phyloP scores from a whole-genome alignment of 83 land plant species.

The Diphasiastrum complanatum region DNA sequence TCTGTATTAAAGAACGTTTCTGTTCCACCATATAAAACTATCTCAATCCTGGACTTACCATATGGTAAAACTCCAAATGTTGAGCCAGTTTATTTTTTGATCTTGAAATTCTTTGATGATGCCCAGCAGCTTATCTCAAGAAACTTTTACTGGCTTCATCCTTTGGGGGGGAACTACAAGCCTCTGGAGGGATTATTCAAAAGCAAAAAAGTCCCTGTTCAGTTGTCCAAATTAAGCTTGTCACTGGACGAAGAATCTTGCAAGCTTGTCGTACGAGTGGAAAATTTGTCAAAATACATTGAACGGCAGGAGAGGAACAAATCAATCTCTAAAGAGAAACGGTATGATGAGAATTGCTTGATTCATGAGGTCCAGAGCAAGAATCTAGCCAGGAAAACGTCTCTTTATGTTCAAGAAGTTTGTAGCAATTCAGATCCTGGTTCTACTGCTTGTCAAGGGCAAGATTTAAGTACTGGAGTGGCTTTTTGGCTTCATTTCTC shows the following conservation, averaged over 20 bases:
- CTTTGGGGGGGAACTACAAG: slow-evolving; percentile 59
- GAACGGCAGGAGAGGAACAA: neutral
- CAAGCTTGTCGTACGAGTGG: slow-evolving; percentile 41
- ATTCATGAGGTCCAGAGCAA: slow-evolving; percentile 23
- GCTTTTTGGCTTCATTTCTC: slow-evolving; percentile 75
- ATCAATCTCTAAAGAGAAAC: neutral
- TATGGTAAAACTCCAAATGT: slow-evolving; percentile 49
- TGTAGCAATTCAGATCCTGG: too few species aligned
- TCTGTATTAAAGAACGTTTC: slow-evolving; percentile 32
- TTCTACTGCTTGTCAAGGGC: too few species aligned
- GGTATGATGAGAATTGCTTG: slow-evolving; percentile 12
- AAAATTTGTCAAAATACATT: slow-evolving; percentile 38
- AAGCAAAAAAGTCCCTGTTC: slow-evolving; percentile 46
- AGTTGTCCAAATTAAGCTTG: slow-evolving; percentile 29
- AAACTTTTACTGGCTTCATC: slow-evolving; percentile 94
- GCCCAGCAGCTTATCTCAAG: slow-evolving; percentile 53
- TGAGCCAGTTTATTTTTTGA: slow-evolving; percentile 72
- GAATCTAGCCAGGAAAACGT: slow-evolving; percentile 12
- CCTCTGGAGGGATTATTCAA: slow-evolving; percentile 47
- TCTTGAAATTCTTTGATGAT: slow-evolving; percentile 57
- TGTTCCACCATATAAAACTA: slow-evolving; percentile 50
- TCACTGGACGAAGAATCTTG: slow-evolving; percentile 43
- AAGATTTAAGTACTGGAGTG: slow-evolving; percentile 46
- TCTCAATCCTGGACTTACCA: slow-evolving; percentile 40
- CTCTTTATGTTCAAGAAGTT: slow-evolving; percentile 15